These are phyloP conservation scores for Schwanniomyces pseudopolymorphus DNA, from an alignment of 805 yeast genomes.

Conservation along the genomic window DNA sequence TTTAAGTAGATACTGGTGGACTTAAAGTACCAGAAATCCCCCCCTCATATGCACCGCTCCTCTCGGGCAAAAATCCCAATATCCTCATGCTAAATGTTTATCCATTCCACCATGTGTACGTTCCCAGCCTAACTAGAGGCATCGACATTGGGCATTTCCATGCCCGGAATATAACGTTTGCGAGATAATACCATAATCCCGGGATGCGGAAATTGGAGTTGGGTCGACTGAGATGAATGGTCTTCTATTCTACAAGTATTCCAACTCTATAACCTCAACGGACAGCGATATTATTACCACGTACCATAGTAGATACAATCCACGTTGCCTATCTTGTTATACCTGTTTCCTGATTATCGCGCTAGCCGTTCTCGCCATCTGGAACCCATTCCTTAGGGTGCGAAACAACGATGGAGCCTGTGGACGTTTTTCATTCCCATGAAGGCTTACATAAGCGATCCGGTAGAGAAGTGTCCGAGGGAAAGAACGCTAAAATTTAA, in stretches of 20 bases:
- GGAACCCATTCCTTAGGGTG: background rate
- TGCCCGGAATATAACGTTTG: slow-evolving; percentile 2
- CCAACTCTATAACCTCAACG: no score
- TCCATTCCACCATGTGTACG: background rate
- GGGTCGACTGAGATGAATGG: background rate
- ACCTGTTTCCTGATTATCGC: background rate
- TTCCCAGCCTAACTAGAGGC: background rate
- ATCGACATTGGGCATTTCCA: background rate
- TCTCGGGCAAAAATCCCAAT: background rate
- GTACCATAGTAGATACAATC: background rate
- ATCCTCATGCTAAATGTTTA: background rate
- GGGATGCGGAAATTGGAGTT: slow-evolving; percentile 1
- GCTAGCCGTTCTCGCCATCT: background rate
- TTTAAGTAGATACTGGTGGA: background rate
- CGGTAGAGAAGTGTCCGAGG: slow-evolving; percentile 10
- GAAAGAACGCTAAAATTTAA: slow-evolving; percentile 1
- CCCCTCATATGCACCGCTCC: background rate
- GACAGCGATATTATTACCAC: no score
- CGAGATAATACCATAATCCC: slow-evolving; percentile 1
- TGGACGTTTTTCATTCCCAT: background rate
- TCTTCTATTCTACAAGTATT: no score
- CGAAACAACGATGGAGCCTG: background rate
- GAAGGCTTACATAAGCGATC: slow-evolving; percentile 5
- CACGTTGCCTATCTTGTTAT: background rate
- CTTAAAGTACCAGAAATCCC: no score